These are phyloP conservation scores for Trichoderma sp. DNA, from an alignment of 2,329 filamentous ascomycete genomes.

Conservation along the genomic window DNA sequence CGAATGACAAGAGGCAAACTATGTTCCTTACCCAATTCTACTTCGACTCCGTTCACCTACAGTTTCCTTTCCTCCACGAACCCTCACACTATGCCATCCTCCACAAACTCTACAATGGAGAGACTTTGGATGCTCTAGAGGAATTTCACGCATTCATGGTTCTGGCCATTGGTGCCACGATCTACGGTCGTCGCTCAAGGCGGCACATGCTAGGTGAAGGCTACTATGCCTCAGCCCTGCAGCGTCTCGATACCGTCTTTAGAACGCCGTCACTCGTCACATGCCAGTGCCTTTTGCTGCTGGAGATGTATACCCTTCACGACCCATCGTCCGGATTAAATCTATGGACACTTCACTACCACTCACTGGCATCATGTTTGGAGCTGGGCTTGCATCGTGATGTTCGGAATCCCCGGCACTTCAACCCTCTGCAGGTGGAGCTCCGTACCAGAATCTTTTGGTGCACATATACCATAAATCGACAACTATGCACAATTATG, in stretches of 20 bases:
- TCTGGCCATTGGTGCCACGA: constrained; percentile 46
- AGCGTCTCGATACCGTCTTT: constrained; percentile 44
- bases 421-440: constrained; percentile 49
- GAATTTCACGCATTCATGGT: constrained; percentile 53
- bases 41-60: constrained; percentile 46
- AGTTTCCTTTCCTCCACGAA: constrained; percentile 49
- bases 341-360: constrained; percentile 54
- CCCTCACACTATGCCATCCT: constrained; percentile 41
- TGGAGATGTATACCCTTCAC: constrained; percentile 49
- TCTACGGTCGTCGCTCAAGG: constrained; percentile 34
- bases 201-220: constrained; percentile 23
- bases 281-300: constrained; percentile 46
- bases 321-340: constrained; percentile 48
- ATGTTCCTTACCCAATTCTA: constrained; percentile 41
- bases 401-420: constrained; percentile 39
- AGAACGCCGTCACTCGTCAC: constrained; percentile 48
- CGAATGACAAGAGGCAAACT: constrained; percentile 11
- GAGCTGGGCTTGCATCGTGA: constrained; percentile 52
- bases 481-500: constrained; percentile 53
- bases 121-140: constrained; percentile 29
- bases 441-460: constrained; percentile 55
- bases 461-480: constrained; percentile 51
- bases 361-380: constrained; percentile 49
- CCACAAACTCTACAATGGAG: constrained; percentile 35
- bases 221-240: constrained; percentile 40